These are phyloP conservation scores for Umbelopsis sp. DNA, from an alignment of 192 early-diverging fungal genomes.

Conservation along the genomic window DNA sequence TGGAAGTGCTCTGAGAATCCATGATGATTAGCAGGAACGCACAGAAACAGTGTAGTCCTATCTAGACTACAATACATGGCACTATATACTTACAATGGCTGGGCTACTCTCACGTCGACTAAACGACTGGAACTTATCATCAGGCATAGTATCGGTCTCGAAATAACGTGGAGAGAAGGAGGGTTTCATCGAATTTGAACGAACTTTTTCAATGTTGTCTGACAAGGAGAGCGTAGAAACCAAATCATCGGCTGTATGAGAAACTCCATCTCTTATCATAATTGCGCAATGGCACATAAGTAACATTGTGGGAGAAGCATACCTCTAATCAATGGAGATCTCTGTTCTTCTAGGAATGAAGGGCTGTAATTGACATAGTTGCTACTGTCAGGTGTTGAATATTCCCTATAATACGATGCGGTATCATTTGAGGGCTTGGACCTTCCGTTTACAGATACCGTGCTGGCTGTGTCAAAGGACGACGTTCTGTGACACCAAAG, in stretches of 20 bases:
- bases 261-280: no score
- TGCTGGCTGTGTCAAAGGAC: constrained; percentile 5
- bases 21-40: background rate
- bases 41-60: background rate
- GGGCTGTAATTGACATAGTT: background rate
- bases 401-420: background rate
- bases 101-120: constrained; percentile 8
- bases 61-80: no score
- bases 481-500: constrained; percentile 1
- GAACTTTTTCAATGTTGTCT: background rate
- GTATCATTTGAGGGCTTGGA: background rate
- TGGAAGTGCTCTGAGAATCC: background rate
- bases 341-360: background rate
- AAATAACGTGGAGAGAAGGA: background rate
- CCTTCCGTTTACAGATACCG: constrained; percentile 1
- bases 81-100: background rate
- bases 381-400: background rate
- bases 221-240: background rate
- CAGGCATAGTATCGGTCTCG: background rate
- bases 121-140: constrained; percentile 2
- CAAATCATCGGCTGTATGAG: background rate
- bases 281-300: no score
- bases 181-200: constrained; percentile 9
- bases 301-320: background rate
- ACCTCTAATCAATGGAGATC: background rate